phyloP scores from a whole-genome alignment of 306 rosid species.

The Gastrolobium villosum region DNA sequence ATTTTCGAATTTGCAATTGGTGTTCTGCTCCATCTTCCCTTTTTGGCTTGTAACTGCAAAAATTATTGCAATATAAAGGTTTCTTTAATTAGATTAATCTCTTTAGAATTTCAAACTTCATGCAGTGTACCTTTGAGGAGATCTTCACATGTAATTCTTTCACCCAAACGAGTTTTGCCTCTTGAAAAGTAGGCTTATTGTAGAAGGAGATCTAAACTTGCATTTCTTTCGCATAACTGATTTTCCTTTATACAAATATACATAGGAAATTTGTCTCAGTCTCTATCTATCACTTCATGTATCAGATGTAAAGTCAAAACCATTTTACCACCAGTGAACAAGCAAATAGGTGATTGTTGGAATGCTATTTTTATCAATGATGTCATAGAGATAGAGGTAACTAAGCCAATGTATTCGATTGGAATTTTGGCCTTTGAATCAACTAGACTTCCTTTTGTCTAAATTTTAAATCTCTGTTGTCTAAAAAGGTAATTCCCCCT shows the following conservation, averaged over 20 bases:
- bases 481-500: neutral
- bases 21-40: neutral
- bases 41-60: neutral
- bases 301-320: conserved; percentile 34
- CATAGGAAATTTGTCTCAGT: neutral
- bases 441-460: neutral
- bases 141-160: conserved; percentile 4
- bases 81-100: neutral
- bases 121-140: conserved; percentile 31
- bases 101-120: neutral
- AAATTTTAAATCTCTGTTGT: conserved; percentile 17
- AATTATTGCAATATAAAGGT: conserved; percentile 7
- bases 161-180: neutral
- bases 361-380: neutral
- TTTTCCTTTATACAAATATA: neutral
- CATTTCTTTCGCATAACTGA: neutral
- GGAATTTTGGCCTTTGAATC: neutral
- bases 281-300: neutral
- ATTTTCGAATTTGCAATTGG: conserved; percentile 31
- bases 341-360: neutral
- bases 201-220: conserved; percentile 23
- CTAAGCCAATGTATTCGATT: neutral
- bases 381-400: conserved; percentile 21
- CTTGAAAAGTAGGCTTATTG: conserved; percentile 17
- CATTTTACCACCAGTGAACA: conserved; percentile 9